These are phyloP conservation scores for Allium cepa DNA, from an alignment of 106 monocot genomes.

Conservation along the genomic window DNA sequence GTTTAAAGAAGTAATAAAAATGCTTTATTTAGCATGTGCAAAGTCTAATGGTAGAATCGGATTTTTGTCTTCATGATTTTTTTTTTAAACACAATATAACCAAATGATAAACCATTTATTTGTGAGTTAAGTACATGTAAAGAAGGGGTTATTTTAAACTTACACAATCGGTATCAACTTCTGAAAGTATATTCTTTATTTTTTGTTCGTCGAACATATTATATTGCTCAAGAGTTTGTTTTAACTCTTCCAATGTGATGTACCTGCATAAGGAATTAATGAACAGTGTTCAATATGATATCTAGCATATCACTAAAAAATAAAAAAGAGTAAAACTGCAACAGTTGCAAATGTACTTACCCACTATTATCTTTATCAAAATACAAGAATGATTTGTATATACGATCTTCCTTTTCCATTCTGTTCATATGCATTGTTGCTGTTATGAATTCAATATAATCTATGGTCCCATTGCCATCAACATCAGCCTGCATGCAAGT, in stretches of 20 bases:
- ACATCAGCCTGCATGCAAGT: slow-evolving; percentile 79
- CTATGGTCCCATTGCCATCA: slow-evolving; percentile 77
- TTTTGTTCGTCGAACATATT: slow-evolving; percentile 57
- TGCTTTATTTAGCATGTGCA: too few species aligned
- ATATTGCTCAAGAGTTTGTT: slow-evolving; percentile 61
- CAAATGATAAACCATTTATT: too few species aligned
- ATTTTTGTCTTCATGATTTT: too few species aligned
- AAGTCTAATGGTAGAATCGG: too few species aligned
- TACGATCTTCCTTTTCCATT: slow-evolving; percentile 69
- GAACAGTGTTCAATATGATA: neutral
- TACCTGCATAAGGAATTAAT: slow-evolving; percentile 26
- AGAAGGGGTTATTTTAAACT: slow-evolving; percentile 7
- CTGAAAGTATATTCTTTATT: slow-evolving; percentile 64
- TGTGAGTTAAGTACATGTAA: too few species aligned
- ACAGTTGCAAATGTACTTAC: slow-evolving; percentile 15
- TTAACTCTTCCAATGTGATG: slow-evolving; percentile 74
- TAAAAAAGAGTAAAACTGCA: neutral
- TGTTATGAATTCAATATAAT: slow-evolving; percentile 76
- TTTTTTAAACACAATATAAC: too few species aligned
- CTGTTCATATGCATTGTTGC: slow-evolving; percentile 82
- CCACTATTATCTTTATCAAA: slow-evolving; percentile 86
- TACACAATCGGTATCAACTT: slow-evolving; percentile 77
- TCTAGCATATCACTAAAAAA: neutral
- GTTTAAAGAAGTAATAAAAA: too few species aligned
- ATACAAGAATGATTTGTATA: slow-evolving; percentile 74